Evolutionary conservation across 2,329 filamentous ascomycete species (phyloP), one percentile per base, ranked within the genome.

Genomic region (Trichoderma koningii): DNA sequence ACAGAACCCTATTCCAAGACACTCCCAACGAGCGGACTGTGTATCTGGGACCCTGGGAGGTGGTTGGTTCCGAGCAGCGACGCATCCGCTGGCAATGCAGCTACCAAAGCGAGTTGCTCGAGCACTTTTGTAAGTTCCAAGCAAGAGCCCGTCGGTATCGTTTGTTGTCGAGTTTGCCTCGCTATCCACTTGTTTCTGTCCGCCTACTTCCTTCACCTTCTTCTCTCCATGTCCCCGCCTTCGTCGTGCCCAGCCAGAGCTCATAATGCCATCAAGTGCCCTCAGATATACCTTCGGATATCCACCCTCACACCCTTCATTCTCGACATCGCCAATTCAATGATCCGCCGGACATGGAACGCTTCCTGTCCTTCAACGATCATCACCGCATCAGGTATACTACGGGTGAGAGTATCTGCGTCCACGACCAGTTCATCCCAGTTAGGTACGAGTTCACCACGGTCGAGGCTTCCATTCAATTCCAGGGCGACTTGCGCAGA

Each of bases 41-140:
- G 52, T 83, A 83, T 67, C 77, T 84, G 7, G 82, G 82, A n/a
- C 82, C 82, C 5, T 84, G 81, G 82, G 80, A 83, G 69, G 76
- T 83, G 42, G 74, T 82, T 45, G 79, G 79, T 48, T 77, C 77
- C 45, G 79, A 81, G 66, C 77, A 79, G 38, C 80, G 81, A 56
- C 80, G 81, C 47, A 75, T 84, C n/a, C 72, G 81, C 45, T 84
- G 82, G 82, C 81, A 82, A 68, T 82, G 82, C 67, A 83, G 80
- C 69, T 84, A 84, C 69, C 78, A 80, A 69, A 79, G 80, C 71
- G 82, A 84, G 73, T 74, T 80, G 28, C 76, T 84, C 38, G 82
- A 84, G 69, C 82, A 84, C 69, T 83, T 79, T 67, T 73, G 82
- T 83, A 76, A 67, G 78, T 74, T 56, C 45, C 28, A 44, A 53